A percentile compares a stretch with the other conserved stretches of the same genome.
Conservation (phyloP, 805 yeast genomes). For the Wickerhamiella slavikovae region DNA sequence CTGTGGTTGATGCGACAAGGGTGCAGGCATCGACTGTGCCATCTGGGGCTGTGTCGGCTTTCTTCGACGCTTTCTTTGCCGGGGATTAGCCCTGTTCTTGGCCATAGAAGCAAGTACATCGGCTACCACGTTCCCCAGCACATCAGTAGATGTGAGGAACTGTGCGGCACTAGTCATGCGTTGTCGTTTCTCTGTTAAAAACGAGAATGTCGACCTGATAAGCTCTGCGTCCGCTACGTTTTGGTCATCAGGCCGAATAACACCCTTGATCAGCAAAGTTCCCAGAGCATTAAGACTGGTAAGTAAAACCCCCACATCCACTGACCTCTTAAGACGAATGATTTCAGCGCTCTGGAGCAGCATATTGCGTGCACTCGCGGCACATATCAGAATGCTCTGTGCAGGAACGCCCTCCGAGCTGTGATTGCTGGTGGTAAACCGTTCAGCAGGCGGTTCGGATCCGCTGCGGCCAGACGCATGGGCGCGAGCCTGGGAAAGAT, state of each 20-base stretch:
- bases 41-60: too few relatives aligned
- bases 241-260: slow-evolving; percentile 1
- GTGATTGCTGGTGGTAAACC: background rate
- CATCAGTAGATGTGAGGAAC: too few relatives aligned
- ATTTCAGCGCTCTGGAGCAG: too few relatives aligned
- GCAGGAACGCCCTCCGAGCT: background rate
- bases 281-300: background rate
- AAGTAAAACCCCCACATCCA: background rate
- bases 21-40: too few relatives aligned
- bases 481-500: slow-evolving; percentile 1
- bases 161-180: too few relatives aligned
- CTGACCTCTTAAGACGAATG: background rate
- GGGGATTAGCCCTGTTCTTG: too few relatives aligned
- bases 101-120: too few relatives aligned
- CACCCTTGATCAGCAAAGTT: slow-evolving; percentile 3
- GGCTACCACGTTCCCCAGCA: too few relatives aligned
- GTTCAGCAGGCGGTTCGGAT: background rate
- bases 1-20: too few relatives aligned
- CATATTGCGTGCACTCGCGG: too few relatives aligned
- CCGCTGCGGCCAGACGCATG: background rate
- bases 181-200: background rate
- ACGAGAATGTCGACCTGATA: background rate
- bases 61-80: too few relatives aligned
- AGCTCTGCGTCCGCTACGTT: slow-evolving; percentile 1
- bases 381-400: background rate